Evolutionary conservation across 306 rosid genomes (phyloP), one percentile per base, ranked within the genome.

Genomic region (Vigna nakashimae): DNA sequence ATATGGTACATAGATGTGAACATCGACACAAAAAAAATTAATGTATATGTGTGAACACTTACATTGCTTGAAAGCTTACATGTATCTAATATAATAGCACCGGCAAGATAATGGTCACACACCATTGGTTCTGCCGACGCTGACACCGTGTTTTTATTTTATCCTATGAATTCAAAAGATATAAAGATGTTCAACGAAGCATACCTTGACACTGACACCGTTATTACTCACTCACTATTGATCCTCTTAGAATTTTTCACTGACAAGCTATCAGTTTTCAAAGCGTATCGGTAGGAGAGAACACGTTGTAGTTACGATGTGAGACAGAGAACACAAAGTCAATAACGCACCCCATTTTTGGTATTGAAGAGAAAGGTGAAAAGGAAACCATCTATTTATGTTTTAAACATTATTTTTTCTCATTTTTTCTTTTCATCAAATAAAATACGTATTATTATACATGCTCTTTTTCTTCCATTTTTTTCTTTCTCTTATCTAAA

Each of bases 31-130:
- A 52, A 30, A 30, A 52, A 52, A 7, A 30, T 52, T 74, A 9
- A 1, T 42, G 9, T 42, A 2, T 9, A 6, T 40, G 87, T 75
- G 75, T 65, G 74, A 82, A 89, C 68, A 71, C 46, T 42, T 30
- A 63, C 62, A 40, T 75, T 71, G 76, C 42, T 82, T 66, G 40
- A 69, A 34, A 70, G 76, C 48, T 40, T 56, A 78, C 56, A 82
- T 2, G 49, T 22, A 60, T 48, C 65, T 58, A 51, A 8, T 51
- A 78, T 15, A 65, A 58, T 62, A 80, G 82, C 78, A 62, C 81
- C 87, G 87, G 78, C 89, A 84, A 81, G 84, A 81, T 60, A 79
- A 70, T 75, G 75, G 85, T 81, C 66, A 69, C 52, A 71, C 71
- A 69, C 72, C 73, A 80, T 79, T 74, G 84, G 26, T 18, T 51